Base-by-base conservation (phyloP, 257 asterid species). In the Cinchona pubescens region DNA sequence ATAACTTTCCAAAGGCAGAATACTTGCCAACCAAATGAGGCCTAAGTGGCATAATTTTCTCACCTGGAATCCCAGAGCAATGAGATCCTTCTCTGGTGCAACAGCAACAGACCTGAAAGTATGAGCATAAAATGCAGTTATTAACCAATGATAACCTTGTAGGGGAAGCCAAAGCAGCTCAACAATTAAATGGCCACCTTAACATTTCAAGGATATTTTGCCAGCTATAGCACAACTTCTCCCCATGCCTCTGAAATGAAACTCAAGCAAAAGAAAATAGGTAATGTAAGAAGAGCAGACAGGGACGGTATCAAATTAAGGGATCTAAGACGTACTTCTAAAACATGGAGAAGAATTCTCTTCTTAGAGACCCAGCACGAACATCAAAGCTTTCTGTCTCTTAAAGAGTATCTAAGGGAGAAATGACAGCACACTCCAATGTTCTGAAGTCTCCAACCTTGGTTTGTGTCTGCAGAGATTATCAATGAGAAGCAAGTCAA, bases 41-140 rank as follows among this genome's bases (percentile, higher is more conserved):
- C n/a, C 53, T 11, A 1, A 66, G 19, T 59, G 30, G 21, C 51
- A 69, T 30, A 23, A 27, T 71, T 49, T 81, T 64, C 88, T 80
- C 86, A 94, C 99, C 98, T 94, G 99, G 87, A 94, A 94, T 72
- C 99, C 99, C 80, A 94, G 93, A 69, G 96, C 82, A 63, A 92
- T 78, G 74, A 92, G 91, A 83, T 94, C 99, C 86, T 92, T 94
- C 86, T 94, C 99, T 73, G 92, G 81, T 76, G 94, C 89, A 75
- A 82, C 79, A 75, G 99, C 96, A 40, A 94, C 92, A 80, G 96
- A 89, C 90, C 99, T 94, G 85, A 83, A 81, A 80, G 73, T n/a
- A 77, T 60, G 77, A 84, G 30, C 65, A 51, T 23, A 29, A 27
- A n/a, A 61, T 38, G n/a, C 38, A 48, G 43, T 46, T 2, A 40